A percentile compares a stretch with the other conserved stretches of the same genome.
Conservation (phyloP, 805 yeast species). For the Jamesozyma gamospora region DNA sequence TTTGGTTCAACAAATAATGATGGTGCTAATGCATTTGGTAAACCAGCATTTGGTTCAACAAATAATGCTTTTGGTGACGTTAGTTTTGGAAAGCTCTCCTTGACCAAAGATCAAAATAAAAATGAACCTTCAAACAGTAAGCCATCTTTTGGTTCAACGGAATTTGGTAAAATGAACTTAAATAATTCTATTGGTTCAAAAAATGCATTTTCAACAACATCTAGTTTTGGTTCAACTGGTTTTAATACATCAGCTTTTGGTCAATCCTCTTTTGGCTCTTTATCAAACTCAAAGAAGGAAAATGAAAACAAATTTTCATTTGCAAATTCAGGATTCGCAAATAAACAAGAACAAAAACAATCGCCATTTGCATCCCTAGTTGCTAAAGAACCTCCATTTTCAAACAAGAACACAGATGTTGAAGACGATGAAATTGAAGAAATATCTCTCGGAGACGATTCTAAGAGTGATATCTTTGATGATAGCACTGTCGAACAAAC, state of each 20-base stretch:
- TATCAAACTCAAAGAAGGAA: not conserved
- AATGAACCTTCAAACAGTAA: not conserved
- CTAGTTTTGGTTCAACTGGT: slow-evolving; percentile 11
- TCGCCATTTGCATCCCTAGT: slow-evolving; percentile 8
- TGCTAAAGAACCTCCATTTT: slow-evolving; percentile 8
- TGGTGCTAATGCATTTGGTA: not conserved
- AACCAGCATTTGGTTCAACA: slow-evolving; percentile 9
- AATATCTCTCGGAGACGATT: not conserved
- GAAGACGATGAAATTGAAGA: not conserved
- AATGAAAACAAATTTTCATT: not conserved
- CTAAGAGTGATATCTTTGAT: slow-evolving; percentile 5
- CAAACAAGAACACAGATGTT: slow-evolving; percentile 3
- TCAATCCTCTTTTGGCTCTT: not conserved
- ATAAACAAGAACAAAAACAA: not conserved
- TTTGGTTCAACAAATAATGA: slow-evolving; percentile 1
- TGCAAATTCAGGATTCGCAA: not conserved
- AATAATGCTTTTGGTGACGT: too few species aligned
- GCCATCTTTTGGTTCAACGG: slow-evolving; percentile 19
- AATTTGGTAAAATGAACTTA: slow-evolving; percentile 18
- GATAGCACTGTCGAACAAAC: slow-evolving; percentile 21
- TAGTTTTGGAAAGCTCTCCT: too few species aligned
- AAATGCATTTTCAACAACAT: slow-evolving; percentile 1
- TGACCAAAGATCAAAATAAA: too few species aligned
- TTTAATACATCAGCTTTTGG: slow-evolving; percentile 21
- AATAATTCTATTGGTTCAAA: not conserved